Percentiles rank a stretch among this genome's conserved stretches.
phyloP scores from a whole-genome alignment of 208 protist genomes.

The Trypanosoma brucei region DNA sequence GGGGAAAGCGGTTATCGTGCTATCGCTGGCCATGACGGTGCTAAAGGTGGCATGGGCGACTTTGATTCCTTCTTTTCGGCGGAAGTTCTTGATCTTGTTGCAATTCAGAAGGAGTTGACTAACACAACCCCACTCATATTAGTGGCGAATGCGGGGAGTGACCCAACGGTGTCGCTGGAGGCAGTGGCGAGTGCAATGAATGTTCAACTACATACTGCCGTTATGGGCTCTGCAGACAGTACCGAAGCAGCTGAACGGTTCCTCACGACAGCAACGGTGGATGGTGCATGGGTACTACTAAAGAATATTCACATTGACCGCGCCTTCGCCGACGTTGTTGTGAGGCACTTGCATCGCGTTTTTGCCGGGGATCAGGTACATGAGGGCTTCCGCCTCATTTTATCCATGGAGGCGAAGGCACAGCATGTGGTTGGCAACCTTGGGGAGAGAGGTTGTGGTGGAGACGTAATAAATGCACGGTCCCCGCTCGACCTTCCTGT shows the following conservation, averaged over 20 bases:
- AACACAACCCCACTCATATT: conserved; percentile 79
- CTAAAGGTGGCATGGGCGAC: conserved; percentile 1
- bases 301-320: conserved; percentile 98
- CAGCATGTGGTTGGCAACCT: background rate
- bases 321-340: conserved; percentile 90
- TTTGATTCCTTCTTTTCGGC: conserved; percentile 44
- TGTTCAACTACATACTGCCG: conserved; percentile 71
- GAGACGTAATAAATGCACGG: background rate
- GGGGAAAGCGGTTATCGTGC: too few relatives aligned
- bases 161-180: conserved; percentile 91
- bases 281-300: conserved; percentile 95
- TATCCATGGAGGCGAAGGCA: conserved; percentile 89
- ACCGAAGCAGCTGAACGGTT: conserved; percentile 89
- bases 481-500: conserved; percentile 38
- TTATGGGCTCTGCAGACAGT: conserved; percentile 95
- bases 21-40: background rate
- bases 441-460: conserved; percentile 23
- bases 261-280: conserved; percentile 72
- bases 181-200: conserved; percentile 62
- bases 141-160: conserved; percentile 89
- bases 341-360: conserved; percentile 94
- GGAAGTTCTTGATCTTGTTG: conserved; percentile 39
- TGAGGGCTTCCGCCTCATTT: conserved; percentile 94
- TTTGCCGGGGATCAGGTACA: conserved; percentile 54
- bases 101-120: conserved; percentile 57